phyloP scores from a whole-genome alignment of 192 early-diverging fungal species.

The Chytriomyces sp. region DNA sequence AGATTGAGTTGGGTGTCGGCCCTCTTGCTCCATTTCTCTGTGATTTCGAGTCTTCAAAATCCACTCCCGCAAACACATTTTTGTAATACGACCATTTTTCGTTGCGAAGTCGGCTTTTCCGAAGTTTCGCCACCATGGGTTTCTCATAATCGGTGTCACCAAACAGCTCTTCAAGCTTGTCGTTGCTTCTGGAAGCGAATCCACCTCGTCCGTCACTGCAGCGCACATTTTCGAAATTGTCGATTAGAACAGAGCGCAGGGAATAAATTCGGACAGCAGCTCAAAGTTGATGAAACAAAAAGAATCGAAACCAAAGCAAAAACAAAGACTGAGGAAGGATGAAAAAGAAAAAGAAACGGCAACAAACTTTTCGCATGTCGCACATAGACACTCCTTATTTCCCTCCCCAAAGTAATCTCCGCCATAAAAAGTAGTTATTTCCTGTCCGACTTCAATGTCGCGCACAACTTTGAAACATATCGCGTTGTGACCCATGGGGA shows the following conservation, averaged over 20 bases:
- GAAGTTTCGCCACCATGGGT: slow-evolving; percentile 24
- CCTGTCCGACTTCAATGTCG: slow-evolving; percentile 70
- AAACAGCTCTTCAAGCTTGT: slow-evolving; percentile 4
- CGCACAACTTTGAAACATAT: slow-evolving; percentile 72
- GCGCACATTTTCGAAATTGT: background rate
- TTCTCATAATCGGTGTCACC: slow-evolving; percentile 33
- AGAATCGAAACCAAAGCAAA: background rate
- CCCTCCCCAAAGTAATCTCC: slow-evolving; percentile 69
- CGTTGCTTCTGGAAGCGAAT: slow-evolving; percentile 6
- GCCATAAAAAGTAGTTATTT: slow-evolving; percentile 73
- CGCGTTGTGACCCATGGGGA: slow-evolving; percentile 45
- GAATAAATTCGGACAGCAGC: slow-evolving; percentile 2
- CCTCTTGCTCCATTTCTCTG: background rate
- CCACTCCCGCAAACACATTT: slow-evolving; percentile 18
- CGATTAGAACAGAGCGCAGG: background rate
- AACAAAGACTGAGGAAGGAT: too few species aligned
- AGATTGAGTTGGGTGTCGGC: background rate
- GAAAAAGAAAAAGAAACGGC: background rate
- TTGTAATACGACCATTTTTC: slow-evolving; percentile 27
- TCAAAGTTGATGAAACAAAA: background rate
- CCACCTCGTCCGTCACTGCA: slow-evolving; percentile 27
- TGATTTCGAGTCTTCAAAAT: slow-evolving; percentile 22
- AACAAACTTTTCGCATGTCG: slow-evolving; percentile 69
- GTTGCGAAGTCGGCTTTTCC: slow-evolving; percentile 17
- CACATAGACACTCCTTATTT: slow-evolving; percentile 75